A percentile compares a stretch with the other conserved stretches of the same genome.
Evolutionary conservation across 1,284 basidiomycete species (phyloP).

Genomic region (Leccinum pachyderme): DNA sequence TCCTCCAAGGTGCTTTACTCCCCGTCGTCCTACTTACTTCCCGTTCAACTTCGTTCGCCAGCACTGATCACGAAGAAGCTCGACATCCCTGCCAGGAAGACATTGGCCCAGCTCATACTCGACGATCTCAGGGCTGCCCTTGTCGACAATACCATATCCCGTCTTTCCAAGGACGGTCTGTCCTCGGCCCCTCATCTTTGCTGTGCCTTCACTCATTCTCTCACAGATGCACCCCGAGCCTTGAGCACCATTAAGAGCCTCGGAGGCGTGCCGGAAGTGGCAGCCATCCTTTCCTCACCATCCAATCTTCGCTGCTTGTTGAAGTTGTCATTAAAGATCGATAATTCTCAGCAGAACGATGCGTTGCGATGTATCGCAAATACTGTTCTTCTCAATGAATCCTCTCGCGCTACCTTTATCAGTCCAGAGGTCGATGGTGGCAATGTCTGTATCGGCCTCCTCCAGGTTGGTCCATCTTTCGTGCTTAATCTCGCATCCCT

Average conservation of each 20-base stretch:
- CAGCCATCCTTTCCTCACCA: slow-evolving; percentile 56
- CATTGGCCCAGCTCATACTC: slow-evolving; percentile 56
- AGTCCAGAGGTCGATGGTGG: slow-evolving; percentile 61
- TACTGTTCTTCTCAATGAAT: slow-evolving; percentile 65
- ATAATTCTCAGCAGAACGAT: slow-evolving; percentile 42
- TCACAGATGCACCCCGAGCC: slow-evolving; percentile 58
- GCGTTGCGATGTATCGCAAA: slow-evolving; percentile 76
- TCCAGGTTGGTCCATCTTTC: slow-evolving; percentile 50
- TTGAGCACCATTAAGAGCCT: slow-evolving; percentile 74
- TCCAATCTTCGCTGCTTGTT: slow-evolving; percentile 55
- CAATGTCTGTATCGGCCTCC: slow-evolving; percentile 49
- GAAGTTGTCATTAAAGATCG: slow-evolving; percentile 55
- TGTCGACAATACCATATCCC: slow-evolving; percentile 38
- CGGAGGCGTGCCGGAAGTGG: slow-evolving; percentile 69
- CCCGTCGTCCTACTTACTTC: slow-evolving; percentile 6
- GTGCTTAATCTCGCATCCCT: slow-evolving; percentile 2
- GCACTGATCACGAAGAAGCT: slow-evolving; percentile 18
- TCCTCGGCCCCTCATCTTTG: slow-evolving; percentile 9
- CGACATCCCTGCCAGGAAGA: slow-evolving; percentile 41
- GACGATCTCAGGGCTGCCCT: slow-evolving; percentile 52
- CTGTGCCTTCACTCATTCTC: neutral
- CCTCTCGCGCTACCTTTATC: slow-evolving; percentile 57
- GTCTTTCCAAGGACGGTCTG: slow-evolving; percentile 54
- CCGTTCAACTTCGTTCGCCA: slow-evolving; percentile 6
- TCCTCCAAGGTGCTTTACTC: slow-evolving; percentile 15